phyloP scores from a whole-genome alignment of 1,284 basidiomycete species.

The Microbotryum intermedium region DNA sequence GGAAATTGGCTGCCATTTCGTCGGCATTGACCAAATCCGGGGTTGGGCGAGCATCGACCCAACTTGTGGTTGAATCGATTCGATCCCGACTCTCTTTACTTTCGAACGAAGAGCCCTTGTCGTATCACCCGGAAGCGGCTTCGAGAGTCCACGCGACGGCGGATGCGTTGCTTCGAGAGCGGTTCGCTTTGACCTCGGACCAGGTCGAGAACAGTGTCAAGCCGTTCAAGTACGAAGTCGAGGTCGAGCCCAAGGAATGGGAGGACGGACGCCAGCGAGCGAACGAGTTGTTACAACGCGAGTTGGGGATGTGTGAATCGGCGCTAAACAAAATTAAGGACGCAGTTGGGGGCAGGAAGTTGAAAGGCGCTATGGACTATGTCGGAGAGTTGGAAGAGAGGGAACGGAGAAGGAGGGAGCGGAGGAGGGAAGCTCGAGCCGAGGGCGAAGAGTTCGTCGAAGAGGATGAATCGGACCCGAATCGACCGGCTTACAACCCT shows the following conservation, averaged over 20 bases:
- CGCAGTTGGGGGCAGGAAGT: conserved; percentile 74
- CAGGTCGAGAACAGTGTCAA: conserved; percentile 99
- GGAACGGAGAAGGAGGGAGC: conserved; percentile 56
- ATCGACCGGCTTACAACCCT: conserved; percentile 60
- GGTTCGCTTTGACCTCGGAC: conserved; percentile 85
- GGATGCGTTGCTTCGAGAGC: conserved; percentile 81
- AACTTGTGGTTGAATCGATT: conserved; percentile 90
- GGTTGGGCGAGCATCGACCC: conserved; percentile 86
- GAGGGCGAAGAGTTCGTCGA: conserved; percentile 37
- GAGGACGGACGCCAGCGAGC: conserved; percentile 68
- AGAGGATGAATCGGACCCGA: conserved; percentile 45
- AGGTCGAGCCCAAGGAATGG: conserved; percentile 81
- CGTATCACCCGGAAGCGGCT: conserved; percentile 74
- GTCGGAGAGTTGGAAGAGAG: conserved; percentile 74
- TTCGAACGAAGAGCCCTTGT: conserved; percentile 80
- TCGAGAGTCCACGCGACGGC: conserved; percentile 86
- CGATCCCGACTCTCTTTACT: conserved; percentile 82
- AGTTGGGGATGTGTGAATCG: conserved; percentile 72
- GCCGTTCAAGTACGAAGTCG: conserved; percentile 94
- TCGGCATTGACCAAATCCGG: conserved; percentile 92
- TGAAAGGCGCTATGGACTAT: conserved; percentile 70
- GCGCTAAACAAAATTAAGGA: conserved; percentile 77
- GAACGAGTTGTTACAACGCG: conserved; percentile 70
- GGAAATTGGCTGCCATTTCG: conserved; percentile 88
- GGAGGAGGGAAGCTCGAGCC: conserved; percentile 38